These are phyloP conservation scores for Haplographium delicatum DNA, from an alignment of 495 filamentous ascomycete genomes.

Conservation along the genomic window DNA sequence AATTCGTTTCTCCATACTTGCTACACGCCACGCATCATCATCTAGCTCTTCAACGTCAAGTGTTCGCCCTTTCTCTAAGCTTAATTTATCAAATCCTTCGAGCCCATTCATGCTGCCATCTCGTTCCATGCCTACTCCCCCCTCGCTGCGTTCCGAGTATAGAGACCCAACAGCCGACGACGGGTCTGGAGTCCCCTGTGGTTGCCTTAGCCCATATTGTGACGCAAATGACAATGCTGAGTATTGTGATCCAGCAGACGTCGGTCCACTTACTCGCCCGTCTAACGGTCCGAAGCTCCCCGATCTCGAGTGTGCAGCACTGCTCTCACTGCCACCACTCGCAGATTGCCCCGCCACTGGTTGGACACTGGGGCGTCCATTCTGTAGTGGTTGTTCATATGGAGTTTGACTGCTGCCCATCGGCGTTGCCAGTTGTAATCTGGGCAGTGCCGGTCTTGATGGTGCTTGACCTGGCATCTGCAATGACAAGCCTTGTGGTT, in stretches of 20 bases:
- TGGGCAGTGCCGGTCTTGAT: conserved; percentile 57
- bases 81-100: conserved; percentile 62
- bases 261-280: conserved; percentile 66
- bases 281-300: conserved; percentile 72
- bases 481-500: conserved; percentile 28
- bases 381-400: conserved; percentile 47
- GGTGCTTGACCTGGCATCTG: conserved; percentile 30
- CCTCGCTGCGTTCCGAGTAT: conserved; percentile 68
- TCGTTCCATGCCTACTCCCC: conserved; percentile 63
- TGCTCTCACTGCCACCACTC: conserved; percentile 66
- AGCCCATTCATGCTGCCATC: conserved; percentile 63
- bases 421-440: conserved; percentile 76
- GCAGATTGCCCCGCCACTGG: conserved; percentile 41
- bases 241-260: conserved; percentile 76
- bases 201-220: conserved; percentile 51
- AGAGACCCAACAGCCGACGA: conserved; percentile 81
- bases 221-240: conserved; percentile 71
- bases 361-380: conserved; percentile 40
- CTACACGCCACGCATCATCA: conserved; percentile 91
- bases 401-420: conserved; percentile 69
- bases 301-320: conserved; percentile 61
- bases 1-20: conserved; percentile 81
- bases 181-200: conserved; percentile 71
- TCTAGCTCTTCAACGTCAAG: conserved; percentile 91
- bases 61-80: conserved; percentile 69